A percentile compares a stretch with the other conserved stretches of the same genome.
Conservation (phyloP, 129 eudicot genomes). For the Flaveria trinervia region DNA sequence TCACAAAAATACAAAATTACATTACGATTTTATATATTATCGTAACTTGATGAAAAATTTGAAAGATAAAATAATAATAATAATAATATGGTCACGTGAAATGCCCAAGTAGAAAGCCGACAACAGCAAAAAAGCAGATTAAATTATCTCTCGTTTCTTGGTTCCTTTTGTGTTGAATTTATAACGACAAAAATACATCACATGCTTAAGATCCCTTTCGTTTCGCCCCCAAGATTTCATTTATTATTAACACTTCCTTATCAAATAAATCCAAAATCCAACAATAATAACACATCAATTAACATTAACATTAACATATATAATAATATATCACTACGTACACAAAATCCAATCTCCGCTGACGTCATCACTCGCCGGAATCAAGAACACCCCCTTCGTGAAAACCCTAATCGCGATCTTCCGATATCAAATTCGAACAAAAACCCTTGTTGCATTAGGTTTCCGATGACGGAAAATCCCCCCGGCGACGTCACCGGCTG, state of each 20-base stretch:
- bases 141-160: constrained; percentile 28
- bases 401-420: constrained; percentile 54
- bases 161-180: constrained; percentile 30
- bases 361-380: not conserved
- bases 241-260: constrained; percentile 21
- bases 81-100: constrained; percentile 50
- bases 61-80: constrained; percentile 19
- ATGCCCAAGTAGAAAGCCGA: constrained; percentile 41
- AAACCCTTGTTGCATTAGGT: constrained; percentile 76
- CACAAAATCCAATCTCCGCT: constrained; percentile 26
- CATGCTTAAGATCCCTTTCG: constrained; percentile 37
- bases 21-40: not conserved
- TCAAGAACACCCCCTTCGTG: constrained; percentile 58
- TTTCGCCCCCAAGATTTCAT: constrained; percentile 6
- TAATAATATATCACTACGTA: constrained; percentile 6
- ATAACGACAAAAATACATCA: constrained; percentile 41
- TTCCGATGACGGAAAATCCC: constrained; percentile 63
- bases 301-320: not conserved
- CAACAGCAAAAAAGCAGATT: constrained; percentile 46
- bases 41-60: constrained; percentile 12
- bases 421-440: constrained; percentile 67
- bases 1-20: not conserved
- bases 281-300: constrained; percentile 13
- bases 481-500: constrained; percentile 46
- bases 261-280: constrained; percentile 13